Evolutionary conservation across 2,329 filamentous ascomycete genomes (phyloP).

Genomic region (Ophiostoma perfectum): DNA sequence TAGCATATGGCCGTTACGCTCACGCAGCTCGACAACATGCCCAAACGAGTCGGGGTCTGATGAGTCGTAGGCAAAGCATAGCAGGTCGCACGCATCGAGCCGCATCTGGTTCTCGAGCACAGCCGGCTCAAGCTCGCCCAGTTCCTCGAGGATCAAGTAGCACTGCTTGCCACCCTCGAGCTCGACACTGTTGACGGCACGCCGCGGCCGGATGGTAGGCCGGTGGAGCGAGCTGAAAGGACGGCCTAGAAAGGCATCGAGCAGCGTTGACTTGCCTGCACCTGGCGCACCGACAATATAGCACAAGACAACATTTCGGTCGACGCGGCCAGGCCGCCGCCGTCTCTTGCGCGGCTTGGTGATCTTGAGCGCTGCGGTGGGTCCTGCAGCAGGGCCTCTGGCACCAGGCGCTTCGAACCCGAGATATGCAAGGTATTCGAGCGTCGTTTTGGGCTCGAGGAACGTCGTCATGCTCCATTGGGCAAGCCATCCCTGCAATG

Average conservation of each 20-base stretch:
- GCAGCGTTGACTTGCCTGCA: slow-evolving; percentile 83
- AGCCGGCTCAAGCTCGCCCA: slow-evolving; percentile 90
- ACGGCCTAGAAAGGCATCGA: slow-evolving; percentile 86
- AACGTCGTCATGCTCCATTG: slow-evolving; percentile 99
- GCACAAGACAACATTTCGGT: slow-evolving; percentile 89
- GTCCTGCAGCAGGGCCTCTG: slow-evolving; percentile 16
- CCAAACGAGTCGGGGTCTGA: slow-evolving; percentile 94
- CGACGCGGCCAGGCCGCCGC: slow-evolving; percentile 74
- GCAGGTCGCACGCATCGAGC: slow-evolving; percentile 84
- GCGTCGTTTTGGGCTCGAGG: slow-evolving; percentile 85
- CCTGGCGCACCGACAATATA: slow-evolving; percentile 82
- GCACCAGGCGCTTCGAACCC: slow-evolving; percentile 68
- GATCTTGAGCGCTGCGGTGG: slow-evolving; percentile 76
- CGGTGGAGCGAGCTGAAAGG: slow-evolving; percentile 80
- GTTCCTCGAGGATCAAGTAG: slow-evolving; percentile 90
- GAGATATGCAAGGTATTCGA: slow-evolving; percentile 93
- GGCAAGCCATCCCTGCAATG: slow-evolving; percentile 92
- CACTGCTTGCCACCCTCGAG: slow-evolving; percentile 93
- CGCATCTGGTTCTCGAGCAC: slow-evolving; percentile 88
- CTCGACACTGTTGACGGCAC: slow-evolving; percentile 93
- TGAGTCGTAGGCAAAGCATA: slow-evolving; percentile 95
- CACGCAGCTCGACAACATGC: slow-evolving; percentile 77
- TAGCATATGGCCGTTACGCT: slow-evolving; percentile 55
- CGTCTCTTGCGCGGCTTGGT: slow-evolving; percentile 87
- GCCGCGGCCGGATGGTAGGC: slow-evolving; percentile 90